A percentile compares a stretch with the other conserved stretches of the same genome.
These are phyloP conservation scores for Fusarium mundagurra DNA, from an alignment of 2,329 filamentous ascomycete species.

Conservation along the genomic window DNA sequence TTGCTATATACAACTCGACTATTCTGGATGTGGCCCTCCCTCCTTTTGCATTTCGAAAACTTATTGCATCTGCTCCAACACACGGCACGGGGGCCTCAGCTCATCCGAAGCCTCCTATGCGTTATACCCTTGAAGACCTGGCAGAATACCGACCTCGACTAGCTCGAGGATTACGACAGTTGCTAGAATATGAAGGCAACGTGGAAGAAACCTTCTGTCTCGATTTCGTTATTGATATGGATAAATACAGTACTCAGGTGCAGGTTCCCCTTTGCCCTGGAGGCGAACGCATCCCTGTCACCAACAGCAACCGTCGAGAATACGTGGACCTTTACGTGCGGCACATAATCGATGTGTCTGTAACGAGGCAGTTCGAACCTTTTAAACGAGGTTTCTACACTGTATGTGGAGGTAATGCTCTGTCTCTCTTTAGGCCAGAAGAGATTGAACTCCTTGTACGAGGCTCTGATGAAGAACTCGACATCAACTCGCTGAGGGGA, in stretches of 20 bases:
- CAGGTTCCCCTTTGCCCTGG: constrained; percentile 77
- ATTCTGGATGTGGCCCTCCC: constrained; percentile 90
- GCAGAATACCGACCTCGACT: constrained; percentile 82
- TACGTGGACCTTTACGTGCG: constrained; percentile 88
- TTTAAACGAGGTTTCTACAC: constrained; percentile 96
- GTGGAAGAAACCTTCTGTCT: constrained; percentile 83
- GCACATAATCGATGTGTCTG: constrained; percentile 80
- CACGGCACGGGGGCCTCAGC: constrained; percentile 63
- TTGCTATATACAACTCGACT: constrained; percentile 95
- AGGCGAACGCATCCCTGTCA: constrained; percentile 80
- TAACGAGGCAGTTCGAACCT: constrained; percentile 86
- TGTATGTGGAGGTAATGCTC: constrained; percentile 87
- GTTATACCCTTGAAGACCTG: constrained; percentile 81
- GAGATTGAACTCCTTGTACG: constrained; percentile 90
- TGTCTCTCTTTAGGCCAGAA: constrained; percentile 87
- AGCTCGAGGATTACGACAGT: constrained; percentile 76
- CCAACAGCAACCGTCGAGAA: constrained; percentile 83
- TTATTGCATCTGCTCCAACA: constrained; percentile 79
- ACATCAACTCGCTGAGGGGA: constrained; percentile 77
- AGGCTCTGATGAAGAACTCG: constrained; percentile 84
- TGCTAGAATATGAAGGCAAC: constrained; percentile 86
- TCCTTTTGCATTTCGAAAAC: constrained; percentile 88
- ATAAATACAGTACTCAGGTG: constrained; percentile 76
- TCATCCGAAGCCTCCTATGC: constrained; percentile 70
- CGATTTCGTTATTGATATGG: constrained; percentile 81